Percentiles rank a stretch among this genome's conserved stretches.
Evolutionary conservation across 257 asterid species (phyloP).

Genomic region (Nicotiana attenuata): DNA sequence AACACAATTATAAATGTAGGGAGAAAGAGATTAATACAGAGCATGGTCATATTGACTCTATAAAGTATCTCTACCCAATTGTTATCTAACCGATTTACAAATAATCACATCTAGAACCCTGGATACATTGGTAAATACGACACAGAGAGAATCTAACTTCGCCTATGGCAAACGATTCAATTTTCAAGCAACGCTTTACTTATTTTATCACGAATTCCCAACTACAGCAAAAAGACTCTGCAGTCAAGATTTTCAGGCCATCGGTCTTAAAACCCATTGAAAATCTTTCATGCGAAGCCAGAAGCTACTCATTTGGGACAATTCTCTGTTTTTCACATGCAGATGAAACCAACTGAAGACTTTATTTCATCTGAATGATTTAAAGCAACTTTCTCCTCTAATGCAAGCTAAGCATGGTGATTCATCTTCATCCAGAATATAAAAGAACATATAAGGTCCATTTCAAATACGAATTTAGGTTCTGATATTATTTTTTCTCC

Average conservation of each 20-base stretch:
- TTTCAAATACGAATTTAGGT: neutral
- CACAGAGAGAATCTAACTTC: neutral
- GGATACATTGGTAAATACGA: neutral
- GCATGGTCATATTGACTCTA: neutral
- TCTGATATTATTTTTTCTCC: neutral
- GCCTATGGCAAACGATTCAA: neutral
- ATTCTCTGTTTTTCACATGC: neutral
- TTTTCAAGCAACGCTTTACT: neutral
- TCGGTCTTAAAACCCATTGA: neutral
- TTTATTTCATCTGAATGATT: neutral
- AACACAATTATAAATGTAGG: neutral
- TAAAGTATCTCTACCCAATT: neutral
- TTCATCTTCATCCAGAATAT: neutral
- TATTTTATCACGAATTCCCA: neutral
- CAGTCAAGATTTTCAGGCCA: neutral
- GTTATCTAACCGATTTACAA: neutral
- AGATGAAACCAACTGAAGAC: neutral
- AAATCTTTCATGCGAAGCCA: neutral
- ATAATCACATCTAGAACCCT: neutral
- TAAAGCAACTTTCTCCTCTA: neutral
- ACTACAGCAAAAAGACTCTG: neutral
- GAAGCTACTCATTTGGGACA: neutral
- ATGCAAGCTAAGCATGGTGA: neutral
- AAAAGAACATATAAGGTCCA: neutral
- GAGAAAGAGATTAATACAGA: neutral